Conservation (phyloP, 768 basidiomycete genomes). For the Phlegmacium glaucopus region DNA sequence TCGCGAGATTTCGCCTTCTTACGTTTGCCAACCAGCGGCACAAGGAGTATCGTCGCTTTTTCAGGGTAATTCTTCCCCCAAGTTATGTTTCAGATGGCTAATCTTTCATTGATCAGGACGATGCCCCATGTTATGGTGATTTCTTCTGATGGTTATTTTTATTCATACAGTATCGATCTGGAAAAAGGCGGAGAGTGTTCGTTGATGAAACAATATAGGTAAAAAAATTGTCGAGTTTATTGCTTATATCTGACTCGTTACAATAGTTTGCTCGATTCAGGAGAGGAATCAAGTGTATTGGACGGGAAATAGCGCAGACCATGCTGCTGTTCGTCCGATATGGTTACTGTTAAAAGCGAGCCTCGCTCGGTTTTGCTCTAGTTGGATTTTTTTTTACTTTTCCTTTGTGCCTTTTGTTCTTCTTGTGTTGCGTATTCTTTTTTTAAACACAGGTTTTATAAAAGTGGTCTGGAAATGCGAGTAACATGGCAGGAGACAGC, state of each 20-base stretch:
- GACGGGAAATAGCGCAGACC: no score
- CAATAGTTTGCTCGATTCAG: constrained; percentile 31
- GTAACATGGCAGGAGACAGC: no score
- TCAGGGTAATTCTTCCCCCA: constrained; percentile 53
- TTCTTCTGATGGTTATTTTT: constrained; percentile 93
- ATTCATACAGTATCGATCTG: constrained; percentile 92
- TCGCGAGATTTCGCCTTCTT: constrained; percentile 91
- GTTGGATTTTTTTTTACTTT: no score
- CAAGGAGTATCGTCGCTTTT: constrained; percentile 84
- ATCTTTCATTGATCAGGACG: constrained; percentile 47
- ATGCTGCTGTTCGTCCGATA: no score
- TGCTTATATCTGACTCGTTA: background rate
- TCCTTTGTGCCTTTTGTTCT: no score
- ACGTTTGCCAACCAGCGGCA: constrained; percentile 74
- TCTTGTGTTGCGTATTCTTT: no score
- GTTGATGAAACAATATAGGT: constrained; percentile 92
- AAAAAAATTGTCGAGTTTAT: no score
- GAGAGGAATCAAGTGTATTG: constrained; percentile 11
- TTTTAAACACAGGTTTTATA: no score
- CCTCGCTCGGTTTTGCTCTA: no score
- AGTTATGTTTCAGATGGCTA: background rate
- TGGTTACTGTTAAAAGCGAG: no score
- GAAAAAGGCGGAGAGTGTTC: constrained; percentile 96
- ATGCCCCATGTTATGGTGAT: constrained; percentile 98
- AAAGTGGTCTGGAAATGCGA: no score